Conservation (phyloP, 2,329 filamentous ascomycete species). For the Ceratocystis variospora region DNA sequence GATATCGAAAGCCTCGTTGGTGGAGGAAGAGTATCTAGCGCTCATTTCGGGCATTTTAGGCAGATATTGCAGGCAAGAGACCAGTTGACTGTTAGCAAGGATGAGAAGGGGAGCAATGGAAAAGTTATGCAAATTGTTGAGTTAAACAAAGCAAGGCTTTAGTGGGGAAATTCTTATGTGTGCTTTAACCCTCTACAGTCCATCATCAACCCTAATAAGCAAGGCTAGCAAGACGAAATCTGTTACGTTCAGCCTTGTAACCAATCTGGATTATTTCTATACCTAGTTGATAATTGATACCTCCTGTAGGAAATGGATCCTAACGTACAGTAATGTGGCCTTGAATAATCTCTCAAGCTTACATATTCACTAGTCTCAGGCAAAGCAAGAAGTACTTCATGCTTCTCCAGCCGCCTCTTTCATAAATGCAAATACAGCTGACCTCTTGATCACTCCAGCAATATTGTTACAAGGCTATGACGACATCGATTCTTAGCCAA, state of each 20-base stretch:
- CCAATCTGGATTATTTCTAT: background rate
- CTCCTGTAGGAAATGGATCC: background rate
- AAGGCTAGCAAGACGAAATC: background rate
- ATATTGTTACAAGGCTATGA: background rate
- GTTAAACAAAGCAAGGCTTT: background rate
- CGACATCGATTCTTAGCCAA: background rate
- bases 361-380: background rate
- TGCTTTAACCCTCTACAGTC: too few species aligned
- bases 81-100: conserved; percentile 26
- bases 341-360: background rate
- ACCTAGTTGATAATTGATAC: background rate
- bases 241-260: background rate
- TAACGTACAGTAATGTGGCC: background rate
- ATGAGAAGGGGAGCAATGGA: background rate
- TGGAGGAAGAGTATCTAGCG: conserved; percentile 36
- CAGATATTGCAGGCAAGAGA: background rate
- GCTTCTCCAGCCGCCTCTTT: background rate
- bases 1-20: conserved; percentile 35
- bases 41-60: conserved; percentile 6
- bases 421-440: background rate
- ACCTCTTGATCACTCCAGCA: background rate
- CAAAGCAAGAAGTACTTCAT: background rate
- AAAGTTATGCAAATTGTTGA: background rate
- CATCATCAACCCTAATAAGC: background rate
- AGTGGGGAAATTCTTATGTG: background rate